A percentile compares a stretch with the other conserved stretches of the same genome.
phyloP scores from a whole-genome alignment of 1,284 basidiomycete genomes.

The Dichomitus squalens region DNA sequence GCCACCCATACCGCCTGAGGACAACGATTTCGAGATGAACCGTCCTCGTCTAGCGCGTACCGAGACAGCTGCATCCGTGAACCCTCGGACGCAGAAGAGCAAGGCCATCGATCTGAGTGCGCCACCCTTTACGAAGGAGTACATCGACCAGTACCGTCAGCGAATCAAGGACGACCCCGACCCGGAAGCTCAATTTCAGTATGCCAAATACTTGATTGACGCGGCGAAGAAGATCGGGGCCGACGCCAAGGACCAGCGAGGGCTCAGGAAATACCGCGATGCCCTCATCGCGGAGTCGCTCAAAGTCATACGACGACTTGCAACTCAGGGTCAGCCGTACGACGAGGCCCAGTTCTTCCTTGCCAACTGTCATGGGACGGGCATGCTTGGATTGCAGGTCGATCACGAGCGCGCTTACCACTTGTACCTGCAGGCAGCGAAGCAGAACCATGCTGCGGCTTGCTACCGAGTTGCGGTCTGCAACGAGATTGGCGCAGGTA shows the following conservation, averaged over 20 bases:
- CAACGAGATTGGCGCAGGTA: slow-evolving; percentile 99
- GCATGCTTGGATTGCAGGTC: slow-evolving; percentile 90
- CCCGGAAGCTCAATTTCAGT: slow-evolving; percentile 97
- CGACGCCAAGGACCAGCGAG: slow-evolving; percentile 74
- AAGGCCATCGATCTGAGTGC: slow-evolving; percentile 86
- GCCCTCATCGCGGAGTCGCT: slow-evolving; percentile 86
- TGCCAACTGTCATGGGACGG: slow-evolving; percentile 96
- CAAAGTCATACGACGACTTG: slow-evolving; percentile 90
- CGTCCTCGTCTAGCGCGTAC: slow-evolving; percentile 59
- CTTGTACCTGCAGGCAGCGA: slow-evolving; percentile 96
- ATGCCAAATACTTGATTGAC: slow-evolving; percentile 97
- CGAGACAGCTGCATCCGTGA: slow-evolving; percentile 58
- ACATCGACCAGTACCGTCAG: slow-evolving; percentile 95
- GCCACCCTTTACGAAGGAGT: slow-evolving; percentile 93
- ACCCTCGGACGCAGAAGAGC: slow-evolving; percentile 66
- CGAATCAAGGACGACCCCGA: slow-evolving; percentile 98
- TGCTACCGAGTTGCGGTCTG: slow-evolving; percentile 98
- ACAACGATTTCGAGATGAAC: slow-evolving; percentile 50
- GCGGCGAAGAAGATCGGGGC: slow-evolving; percentile 92
- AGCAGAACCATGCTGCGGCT: slow-evolving; percentile 95
- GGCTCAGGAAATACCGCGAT: slow-evolving; percentile 90
- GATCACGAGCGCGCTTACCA: slow-evolving; percentile 99
- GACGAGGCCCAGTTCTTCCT: slow-evolving; percentile 99
- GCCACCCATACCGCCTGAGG: slow-evolving; percentile 32
- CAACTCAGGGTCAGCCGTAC: slow-evolving; percentile 88